Base-by-base conservation (phyloP, 768 basidiomycete species). In the Xerocomellus dryophilus region DNA sequence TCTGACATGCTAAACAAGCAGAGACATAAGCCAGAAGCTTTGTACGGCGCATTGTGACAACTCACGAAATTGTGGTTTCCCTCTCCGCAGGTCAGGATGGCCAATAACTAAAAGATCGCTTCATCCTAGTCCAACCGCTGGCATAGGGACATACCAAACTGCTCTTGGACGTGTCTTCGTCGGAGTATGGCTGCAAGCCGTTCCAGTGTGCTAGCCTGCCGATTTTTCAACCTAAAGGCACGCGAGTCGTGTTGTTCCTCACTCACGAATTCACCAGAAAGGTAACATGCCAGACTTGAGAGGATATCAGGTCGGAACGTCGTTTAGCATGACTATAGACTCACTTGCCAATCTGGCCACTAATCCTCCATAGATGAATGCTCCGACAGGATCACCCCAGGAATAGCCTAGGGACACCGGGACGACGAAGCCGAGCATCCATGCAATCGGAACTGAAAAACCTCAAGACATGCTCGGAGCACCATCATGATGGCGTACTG, bases 61-160 rank as follows among this genome's bases (percentile, higher is more conserved):
- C 55, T 36, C 47, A 57, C 56, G 27, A 57, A 57, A 29, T 57
- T 57, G 10, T 57, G 56, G 54, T 57, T 49, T 50, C 56, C 56
- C 9, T 57, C 54, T 29, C 56, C 56, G 18, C 56, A 31, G 8
- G 56, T 57, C 25, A 57, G 21, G 42, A 57, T 40, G 32, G 56
- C 56, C 54, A 57, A 40, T n/a, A 57, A 35, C 56, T 57, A 21
- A 17, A 35, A 27, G 36, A 34, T 44, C n/a, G 11, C 9, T n/a
- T 56, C 23, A 57, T 43, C 11, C 15, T 9, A 9, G 12, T 27
- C 31, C 29, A 5, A 49, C 25, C 41, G n/a, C 4, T 31, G 25
- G 35, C 1, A 40, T 27, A 3, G 31, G 23, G 7, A 2, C 54
- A 8, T 57, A 50, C 56, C 54, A 50, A 20, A 27, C 45, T 57